Percentiles rank a stretch among this genome's conserved stretches.
These are phyloP conservation scores for Grifola frondosa DNA, from an alignment of 1,284 basidiomycete species.

Conservation along the genomic window DNA sequence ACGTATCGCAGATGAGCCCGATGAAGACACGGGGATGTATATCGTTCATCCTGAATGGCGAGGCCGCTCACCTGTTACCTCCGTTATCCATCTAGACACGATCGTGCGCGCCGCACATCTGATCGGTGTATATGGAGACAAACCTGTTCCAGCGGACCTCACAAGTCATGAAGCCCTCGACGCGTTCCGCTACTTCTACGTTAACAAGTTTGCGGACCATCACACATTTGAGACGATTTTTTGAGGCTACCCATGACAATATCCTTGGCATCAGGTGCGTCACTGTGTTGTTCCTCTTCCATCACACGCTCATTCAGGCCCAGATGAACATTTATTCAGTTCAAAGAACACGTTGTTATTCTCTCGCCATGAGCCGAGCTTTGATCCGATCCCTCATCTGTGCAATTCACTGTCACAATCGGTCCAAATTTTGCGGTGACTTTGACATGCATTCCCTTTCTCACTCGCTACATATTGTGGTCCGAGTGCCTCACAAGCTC, in stretches of 20 bases:
- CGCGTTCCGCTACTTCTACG: background rate
- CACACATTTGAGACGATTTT: slow-evolving; percentile 3
- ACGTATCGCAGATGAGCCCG: slow-evolving; percentile 12
- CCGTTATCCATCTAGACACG: background rate
- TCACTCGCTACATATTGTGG: slow-evolving; percentile 64
- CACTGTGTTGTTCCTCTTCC: no score
- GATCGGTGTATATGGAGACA: background rate
- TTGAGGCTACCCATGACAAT: no score
- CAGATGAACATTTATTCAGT: no score
- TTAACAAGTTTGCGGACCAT: slow-evolving; percentile 3
- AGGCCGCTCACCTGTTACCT: background rate
- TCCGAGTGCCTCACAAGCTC: slow-evolving; percentile 58
- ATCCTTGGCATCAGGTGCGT: no score
- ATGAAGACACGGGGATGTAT: slow-evolving; percentile 25
- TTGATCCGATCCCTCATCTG: no score
- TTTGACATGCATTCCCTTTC: slow-evolving; percentile 55
- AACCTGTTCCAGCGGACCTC: background rate
- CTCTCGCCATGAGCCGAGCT: no score
- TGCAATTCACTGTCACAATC: no score
- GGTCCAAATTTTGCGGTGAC: no score
- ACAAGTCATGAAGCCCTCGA: background rate
- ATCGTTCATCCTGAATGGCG: slow-evolving; percentile 20
- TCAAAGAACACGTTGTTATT: no score
- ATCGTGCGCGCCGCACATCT: slow-evolving; percentile 1
- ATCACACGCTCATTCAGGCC: no score